Conservation (phyloP, 2,329 filamentous ascomycete species). For the Paraphaeosphaeria minitans region DNA sequence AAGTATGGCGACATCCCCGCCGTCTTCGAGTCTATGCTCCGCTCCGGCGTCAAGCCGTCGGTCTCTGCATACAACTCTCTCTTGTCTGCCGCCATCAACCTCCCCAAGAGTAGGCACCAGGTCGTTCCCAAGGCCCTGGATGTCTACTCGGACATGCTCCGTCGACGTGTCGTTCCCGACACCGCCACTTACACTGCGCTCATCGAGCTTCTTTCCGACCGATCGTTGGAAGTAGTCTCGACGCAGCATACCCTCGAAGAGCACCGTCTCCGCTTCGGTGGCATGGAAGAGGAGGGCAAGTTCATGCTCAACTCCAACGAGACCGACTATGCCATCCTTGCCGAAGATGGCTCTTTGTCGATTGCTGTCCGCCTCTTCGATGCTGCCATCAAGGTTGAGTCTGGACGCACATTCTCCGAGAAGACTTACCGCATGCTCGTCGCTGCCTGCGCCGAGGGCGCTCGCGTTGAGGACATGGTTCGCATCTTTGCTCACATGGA, state of each 20-base stretch:
- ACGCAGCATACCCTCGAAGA: slow-evolving; percentile 77
- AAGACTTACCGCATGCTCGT: slow-evolving; percentile 87
- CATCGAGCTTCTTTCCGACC: slow-evolving; percentile 78
- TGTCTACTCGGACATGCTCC: slow-evolving; percentile 95
- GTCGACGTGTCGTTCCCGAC: slow-evolving; percentile 80
- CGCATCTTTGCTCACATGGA: slow-evolving; percentile 93
- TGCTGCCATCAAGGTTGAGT: slow-evolving; percentile 68
- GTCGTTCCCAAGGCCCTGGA: slow-evolving; percentile 90
- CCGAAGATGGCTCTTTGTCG: slow-evolving; percentile 84
- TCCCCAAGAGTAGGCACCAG: slow-evolving; percentile 79
- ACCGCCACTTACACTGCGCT: slow-evolving; percentile 86
- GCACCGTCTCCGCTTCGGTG: slow-evolving; percentile 82
- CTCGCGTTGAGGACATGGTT: slow-evolving; percentile 86
- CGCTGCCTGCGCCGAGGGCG: slow-evolving; percentile 81
- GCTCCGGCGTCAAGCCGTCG: slow-evolving; percentile 78
- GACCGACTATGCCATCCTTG: slow-evolving; percentile 81
- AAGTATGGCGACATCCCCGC: slow-evolving; percentile 87
- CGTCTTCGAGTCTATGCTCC: slow-evolving; percentile 88
- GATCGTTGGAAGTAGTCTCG: slow-evolving; percentile 77
- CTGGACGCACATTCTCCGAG: slow-evolving; percentile 70
- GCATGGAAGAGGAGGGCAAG: slow-evolving; percentile 79
- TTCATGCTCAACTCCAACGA: slow-evolving; percentile 91
- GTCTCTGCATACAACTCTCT: slow-evolving; percentile 91
- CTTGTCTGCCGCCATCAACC: slow-evolving; percentile 79
- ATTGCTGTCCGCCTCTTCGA: slow-evolving; percentile 87